A percentile compares a stretch with the other conserved stretches of the same genome.
phyloP scores from a whole-genome alignment of 2,329 filamentous ascomycete species.

The Epichloe typhina region DNA sequence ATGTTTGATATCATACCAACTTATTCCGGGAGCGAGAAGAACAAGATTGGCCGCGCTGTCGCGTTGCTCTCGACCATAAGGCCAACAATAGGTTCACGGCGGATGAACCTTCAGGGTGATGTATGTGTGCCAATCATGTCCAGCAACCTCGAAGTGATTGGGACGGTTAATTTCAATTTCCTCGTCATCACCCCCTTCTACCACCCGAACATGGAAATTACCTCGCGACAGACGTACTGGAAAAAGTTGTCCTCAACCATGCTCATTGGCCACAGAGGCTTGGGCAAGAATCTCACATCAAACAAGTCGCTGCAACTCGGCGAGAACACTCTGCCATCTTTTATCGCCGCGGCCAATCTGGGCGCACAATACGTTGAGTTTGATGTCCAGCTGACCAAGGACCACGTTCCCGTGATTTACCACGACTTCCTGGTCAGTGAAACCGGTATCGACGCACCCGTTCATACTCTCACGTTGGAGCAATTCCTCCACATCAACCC shows the following conservation, averaged over 20 bases:
- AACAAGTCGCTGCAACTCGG: conserved; percentile 85
- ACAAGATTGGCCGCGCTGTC: conserved; percentile 79
- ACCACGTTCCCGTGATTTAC: conserved; percentile 95
- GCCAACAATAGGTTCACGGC: conserved; percentile 66
- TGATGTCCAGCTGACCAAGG: conserved; percentile 96
- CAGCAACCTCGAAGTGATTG: conserved; percentile 77
- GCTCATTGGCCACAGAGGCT: conserved; percentile 58
- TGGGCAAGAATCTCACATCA: conserved; percentile 80
- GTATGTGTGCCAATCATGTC: conserved; percentile 84
- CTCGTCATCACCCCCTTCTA: conserved; percentile 86
- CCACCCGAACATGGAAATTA: conserved; percentile 88
- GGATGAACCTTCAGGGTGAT: conserved; percentile 88
- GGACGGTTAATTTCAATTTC: conserved; percentile 93
- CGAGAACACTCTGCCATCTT: conserved; percentile 91
- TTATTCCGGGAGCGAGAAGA: conserved; percentile 78
- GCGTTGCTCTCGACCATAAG: conserved; percentile 79
- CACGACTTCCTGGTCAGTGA: conserved; percentile 97
- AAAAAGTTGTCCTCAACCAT: conserved; percentile 82
- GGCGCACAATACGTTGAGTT: conserved; percentile 66
- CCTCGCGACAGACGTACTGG: conserved; percentile 89
- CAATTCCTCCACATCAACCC: conserved; percentile 85
- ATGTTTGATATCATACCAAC: conserved; percentile 93
- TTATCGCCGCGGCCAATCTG: conserved; percentile 89
- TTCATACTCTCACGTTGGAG: conserved; percentile 87
- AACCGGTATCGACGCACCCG: conserved; percentile 90